Evolutionary conservation across 2,329 filamentous ascomycete species (phyloP), one percentile per base, ranked within the genome.

Genomic region (Botrytis fragariae): DNA sequence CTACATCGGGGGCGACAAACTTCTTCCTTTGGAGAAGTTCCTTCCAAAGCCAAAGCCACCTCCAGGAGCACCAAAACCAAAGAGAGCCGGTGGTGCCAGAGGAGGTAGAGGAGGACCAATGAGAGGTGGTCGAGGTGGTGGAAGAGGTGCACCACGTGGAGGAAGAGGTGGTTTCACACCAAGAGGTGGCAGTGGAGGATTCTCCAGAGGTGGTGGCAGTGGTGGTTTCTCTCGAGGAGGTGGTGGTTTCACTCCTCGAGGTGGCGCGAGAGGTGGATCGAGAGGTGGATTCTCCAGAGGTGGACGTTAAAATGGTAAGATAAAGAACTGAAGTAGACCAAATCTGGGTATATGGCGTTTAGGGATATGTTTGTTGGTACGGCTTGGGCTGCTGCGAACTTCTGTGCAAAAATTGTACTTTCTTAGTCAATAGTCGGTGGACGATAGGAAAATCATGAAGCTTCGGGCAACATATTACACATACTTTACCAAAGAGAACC

Each of bases 1-100:
- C 85, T 99, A 91, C 87, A 97, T 98, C 81, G 93, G 92, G 79
- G 89, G 91, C 81, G 96, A 98, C 86, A 99, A 98, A 87, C 90
- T 98, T 70, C 87, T 99, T 75, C 95, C 96, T 62, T 86, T 98
- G 79, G 96, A 99, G 84, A 94, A 92, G 87, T 99, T 99, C 88
- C 87, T 98, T 74, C 96, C 96, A 77, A 97, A 95, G 87, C 95
- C 95, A 72, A 98, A 98, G 87, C 86, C 87, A 69, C 84, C 85
- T 48, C 86, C 87, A 78, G 92, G 92, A 80, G 89, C 91, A 75
- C 83, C 84, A 81, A 93, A 92, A 85, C 86, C 91, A 73, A 92
- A 92, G 84, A 89, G 89, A 79, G 88, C 89, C 63, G 91, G 90
- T 77, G 92, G 91, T 76, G 87, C 85, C 68, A 83, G 85, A 77